Conservation (phyloP, 2,329 filamentous ascomycete species). For the Talaromyces sp. region DNA sequence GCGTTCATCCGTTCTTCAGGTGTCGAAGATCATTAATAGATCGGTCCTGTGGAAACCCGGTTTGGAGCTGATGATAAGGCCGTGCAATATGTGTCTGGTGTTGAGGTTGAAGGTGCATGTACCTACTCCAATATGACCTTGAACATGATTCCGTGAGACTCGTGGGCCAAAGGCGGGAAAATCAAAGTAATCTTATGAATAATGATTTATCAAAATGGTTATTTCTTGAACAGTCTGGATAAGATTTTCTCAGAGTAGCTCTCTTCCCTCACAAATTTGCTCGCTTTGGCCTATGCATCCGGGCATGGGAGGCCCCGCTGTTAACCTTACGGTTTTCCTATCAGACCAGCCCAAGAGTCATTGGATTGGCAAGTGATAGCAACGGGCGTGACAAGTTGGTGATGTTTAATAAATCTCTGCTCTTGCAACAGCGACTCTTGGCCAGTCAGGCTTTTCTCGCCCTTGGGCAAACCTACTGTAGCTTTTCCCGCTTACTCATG, state of each 20-base stretch:
- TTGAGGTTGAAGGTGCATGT: not conserved
- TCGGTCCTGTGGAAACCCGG: not conserved
- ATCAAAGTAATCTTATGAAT: not conserved
- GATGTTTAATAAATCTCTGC: not conserved
- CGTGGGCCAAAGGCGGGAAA: not conserved
- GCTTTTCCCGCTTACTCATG: not conserved
- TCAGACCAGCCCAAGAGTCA: not conserved
- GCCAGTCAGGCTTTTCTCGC: not conserved
- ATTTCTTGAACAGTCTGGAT: not conserved
- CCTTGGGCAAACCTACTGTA: not conserved
- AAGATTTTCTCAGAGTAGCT: not conserved
- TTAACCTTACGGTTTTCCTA: not conserved
- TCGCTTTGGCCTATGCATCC: not conserved
- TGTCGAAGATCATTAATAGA: conserved; percentile 25
- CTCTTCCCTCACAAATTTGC: not conserved
- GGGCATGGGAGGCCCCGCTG: not conserved
- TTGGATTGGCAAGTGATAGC: not conserved
- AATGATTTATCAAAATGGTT: not conserved
- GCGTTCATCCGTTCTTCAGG: conserved; percentile 10
- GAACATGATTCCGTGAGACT: not conserved
- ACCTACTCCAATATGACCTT: not conserved
- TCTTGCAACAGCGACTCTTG: not conserved
- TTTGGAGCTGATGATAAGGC: not conserved
- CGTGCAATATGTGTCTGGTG: not conserved
- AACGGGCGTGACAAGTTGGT: not conserved